Evolutionary conservation across 139 green algal species (phyloP).

Genomic region (Coelastrella sp.): DNA sequence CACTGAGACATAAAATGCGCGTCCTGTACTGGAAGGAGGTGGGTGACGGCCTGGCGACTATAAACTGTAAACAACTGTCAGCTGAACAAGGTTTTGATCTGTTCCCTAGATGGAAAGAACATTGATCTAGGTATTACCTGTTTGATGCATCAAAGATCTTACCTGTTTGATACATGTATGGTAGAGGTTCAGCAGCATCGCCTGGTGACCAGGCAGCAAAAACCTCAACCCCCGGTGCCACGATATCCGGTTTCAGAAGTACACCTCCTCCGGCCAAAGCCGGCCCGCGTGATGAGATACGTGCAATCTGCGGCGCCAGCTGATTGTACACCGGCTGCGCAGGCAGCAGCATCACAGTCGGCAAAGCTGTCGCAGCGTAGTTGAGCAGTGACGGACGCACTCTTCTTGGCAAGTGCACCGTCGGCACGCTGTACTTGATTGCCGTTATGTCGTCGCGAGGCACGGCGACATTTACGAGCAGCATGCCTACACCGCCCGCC

Average conservation of each 20-base stretch:
- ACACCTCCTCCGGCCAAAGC: not conserved
- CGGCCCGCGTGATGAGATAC: not conserved
- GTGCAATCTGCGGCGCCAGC: not conserved
- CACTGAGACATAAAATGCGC: too few relatives aligned
- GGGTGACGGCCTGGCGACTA: too few relatives aligned
- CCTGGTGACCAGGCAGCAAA: not conserved
- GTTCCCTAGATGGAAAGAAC: too few relatives aligned
- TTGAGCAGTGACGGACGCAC: not conserved
- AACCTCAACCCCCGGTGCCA: not conserved
- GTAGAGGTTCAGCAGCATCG: not conserved
- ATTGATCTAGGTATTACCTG: too few relatives aligned
- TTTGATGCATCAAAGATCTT: not conserved
- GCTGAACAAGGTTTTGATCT: too few relatives aligned
- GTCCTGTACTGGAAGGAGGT: too few relatives aligned
- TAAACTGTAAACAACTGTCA: too few relatives aligned
- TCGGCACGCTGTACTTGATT: not conserved
- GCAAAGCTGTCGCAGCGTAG: not conserved
- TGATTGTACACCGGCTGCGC: not conserved
- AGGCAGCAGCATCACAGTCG: not conserved
- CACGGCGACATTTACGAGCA: not conserved
- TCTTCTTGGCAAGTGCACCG: not conserved
- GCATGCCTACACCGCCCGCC: not conserved
- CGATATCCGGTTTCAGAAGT: not conserved
- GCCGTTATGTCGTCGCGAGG: not conserved
- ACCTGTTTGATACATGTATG: not conserved